phyloP scores from a whole-genome alignment of 257 asterid genomes.

The Capsicum baccatum region DNA sequence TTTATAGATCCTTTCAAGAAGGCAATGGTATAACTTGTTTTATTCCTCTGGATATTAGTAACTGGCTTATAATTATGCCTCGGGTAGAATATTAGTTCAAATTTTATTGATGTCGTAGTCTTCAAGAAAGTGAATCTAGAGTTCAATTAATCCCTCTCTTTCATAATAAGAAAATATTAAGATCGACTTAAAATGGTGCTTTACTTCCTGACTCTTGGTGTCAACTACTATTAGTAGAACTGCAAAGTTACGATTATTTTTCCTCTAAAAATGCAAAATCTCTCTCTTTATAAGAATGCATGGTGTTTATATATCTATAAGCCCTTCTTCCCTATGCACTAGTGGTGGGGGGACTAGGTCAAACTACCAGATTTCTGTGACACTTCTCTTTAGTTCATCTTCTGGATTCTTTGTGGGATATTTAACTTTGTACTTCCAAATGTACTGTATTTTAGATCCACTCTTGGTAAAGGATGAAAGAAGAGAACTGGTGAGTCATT shows the following conservation, averaged over 20 bases:
- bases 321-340: neutral
- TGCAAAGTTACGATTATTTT: neutral
- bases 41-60: no score
- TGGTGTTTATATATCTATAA: neutral
- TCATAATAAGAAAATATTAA: neutral
- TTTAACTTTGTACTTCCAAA: slow-evolving; percentile 30
- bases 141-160: neutral
- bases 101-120: neutral
- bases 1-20: no score
- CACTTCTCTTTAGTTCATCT: neutral
- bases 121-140: neutral
- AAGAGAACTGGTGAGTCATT: slow-evolving; percentile 78
- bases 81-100: neutral
- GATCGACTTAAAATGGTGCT: neutral
- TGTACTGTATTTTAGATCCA: slow-evolving; percentile 60
- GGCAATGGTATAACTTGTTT: no score
- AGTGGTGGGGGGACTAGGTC: neutral
- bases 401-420: neutral
- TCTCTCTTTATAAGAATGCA: neutral
- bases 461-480: slow-evolving; percentile 95
- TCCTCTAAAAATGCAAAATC: neutral
- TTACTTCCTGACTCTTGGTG: neutral
- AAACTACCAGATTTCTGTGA: neutral
- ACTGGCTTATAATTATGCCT: no score
- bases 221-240: neutral